Evolutionary conservation across 192 early-diverging fungal species (phyloP), one percentile per base, ranked within the genome.

Genomic region (Mycoemilia scoparia): DNA sequence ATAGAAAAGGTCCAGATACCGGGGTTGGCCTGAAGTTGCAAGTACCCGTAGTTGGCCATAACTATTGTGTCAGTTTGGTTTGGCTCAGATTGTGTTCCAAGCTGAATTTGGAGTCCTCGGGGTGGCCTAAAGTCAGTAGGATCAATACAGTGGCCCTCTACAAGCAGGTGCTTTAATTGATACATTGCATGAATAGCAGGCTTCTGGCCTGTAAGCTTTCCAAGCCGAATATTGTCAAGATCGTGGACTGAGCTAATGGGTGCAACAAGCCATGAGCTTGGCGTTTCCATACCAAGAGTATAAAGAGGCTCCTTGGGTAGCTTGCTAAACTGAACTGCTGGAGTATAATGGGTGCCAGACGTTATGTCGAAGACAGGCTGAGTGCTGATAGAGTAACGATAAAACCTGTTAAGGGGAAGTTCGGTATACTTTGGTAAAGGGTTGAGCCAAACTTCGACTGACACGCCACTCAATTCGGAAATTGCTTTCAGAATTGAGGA

Each of bases 11-110:
- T 50, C 88, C 87, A 98, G 2, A 84, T 69, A 33, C 90, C 90
- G 6, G 90, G 87, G 38, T 73, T 72, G 3, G 88, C 88, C 50
- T 90, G 87, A 32, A 98, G 68, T 56, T 98, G 93, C 34, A 98
- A 58, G 43, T 98, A 98, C 2, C 93, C 93, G 10, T 90, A 67
- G 26, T 98, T 98, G n/a, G 86, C 84, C 93, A 98, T 98, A 1
- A 93, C 86, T 26, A 93, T 86, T 3, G 90, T 98, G 42, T 91
- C 93, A 1, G 77, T 73, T 24, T 78, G 67, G 2, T 60, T 65
- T 7, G 72, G 68, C 5, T 68, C 32, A 1, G 45, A 38, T 0
- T 54, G 46, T 18, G 84, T 84, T 6, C 81, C 87, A 10, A 98
- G 73, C 13, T 78, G 64, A 27, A 91, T 82, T 51, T 98, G 88